Conservation (phyloP, 2,329 filamentous ascomycete genomes). For the Colletotrichum sp. region DNA sequence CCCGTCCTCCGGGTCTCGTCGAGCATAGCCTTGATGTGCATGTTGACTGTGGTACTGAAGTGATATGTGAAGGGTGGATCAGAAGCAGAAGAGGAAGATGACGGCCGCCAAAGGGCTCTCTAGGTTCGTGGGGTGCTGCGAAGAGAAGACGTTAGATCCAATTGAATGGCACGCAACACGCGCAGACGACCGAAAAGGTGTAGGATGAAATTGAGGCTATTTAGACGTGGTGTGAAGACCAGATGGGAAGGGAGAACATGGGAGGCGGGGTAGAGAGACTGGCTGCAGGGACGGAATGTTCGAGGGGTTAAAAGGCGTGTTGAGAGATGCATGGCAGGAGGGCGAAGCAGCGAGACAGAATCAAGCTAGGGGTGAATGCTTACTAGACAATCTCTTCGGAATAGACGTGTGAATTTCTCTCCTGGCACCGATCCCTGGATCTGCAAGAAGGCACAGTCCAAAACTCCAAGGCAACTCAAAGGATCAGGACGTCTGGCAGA, state of each 20-base stretch:
- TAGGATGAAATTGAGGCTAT: not conserved
- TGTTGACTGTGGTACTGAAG: conserved; percentile 45
- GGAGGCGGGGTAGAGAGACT: not conserved
- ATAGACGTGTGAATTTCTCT: not conserved
- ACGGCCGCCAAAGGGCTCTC: conserved; percentile 3
- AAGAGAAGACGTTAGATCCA: not conserved
- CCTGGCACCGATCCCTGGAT: conserved; percentile 5
- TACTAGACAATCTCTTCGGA: conserved; percentile 8
- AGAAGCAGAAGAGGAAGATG: not conserved
- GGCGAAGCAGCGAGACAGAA: not conserved
- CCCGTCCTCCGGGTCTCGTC: conserved; percentile 78
- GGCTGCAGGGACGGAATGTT: not conserved
- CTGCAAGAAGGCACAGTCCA: not conserved
- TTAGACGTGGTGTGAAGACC: not conserved
- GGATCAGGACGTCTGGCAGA: not conserved
- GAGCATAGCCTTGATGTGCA: conserved; percentile 97
- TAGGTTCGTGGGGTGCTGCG: conserved; percentile 1
- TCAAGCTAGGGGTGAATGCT: conserved; percentile 6
- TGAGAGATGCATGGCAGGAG: not conserved
- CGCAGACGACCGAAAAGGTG: not conserved
- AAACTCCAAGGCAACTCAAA: not conserved
- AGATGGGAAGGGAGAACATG: not conserved
- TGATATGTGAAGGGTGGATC: not conserved
- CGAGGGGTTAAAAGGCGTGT: conserved; percentile 10
- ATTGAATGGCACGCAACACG: not conserved